These are phyloP conservation scores for Phyllosticta capitalensis DNA, from an alignment of 2,329 filamentous ascomycete genomes.

Conservation along the genomic window DNA sequence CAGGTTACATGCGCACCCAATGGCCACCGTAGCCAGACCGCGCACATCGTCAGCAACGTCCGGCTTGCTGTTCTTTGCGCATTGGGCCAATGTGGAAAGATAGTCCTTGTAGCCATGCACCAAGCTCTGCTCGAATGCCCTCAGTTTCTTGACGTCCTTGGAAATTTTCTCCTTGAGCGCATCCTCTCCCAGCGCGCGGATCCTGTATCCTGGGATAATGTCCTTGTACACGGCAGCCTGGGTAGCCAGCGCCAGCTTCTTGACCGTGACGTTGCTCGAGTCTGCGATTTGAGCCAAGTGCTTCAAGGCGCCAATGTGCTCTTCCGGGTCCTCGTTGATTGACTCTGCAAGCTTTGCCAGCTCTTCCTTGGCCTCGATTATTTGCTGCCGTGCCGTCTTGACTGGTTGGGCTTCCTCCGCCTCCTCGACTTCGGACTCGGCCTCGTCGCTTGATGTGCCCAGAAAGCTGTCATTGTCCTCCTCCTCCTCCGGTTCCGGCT, in stretches of 20 bases:
- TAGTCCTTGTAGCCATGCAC: slow-evolving; percentile 79
- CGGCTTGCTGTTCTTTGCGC: slow-evolving; percentile 50
- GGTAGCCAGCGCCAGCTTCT: slow-evolving; percentile 77
- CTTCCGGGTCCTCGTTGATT: slow-evolving; percentile 88
- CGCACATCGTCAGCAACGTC: slow-evolving; percentile 28
- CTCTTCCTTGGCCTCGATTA: slow-evolving; percentile 83
- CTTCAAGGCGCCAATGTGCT: slow-evolving; percentile 73
- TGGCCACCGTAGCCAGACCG: slow-evolving; percentile 60
- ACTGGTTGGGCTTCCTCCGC: slow-evolving; percentile 47
- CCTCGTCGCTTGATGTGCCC: slow-evolving; percentile 43
- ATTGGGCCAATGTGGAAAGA: slow-evolving; percentile 61
- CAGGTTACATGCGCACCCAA: slow-evolving; percentile 76
- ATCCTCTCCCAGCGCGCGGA: slow-evolving; percentile 70
- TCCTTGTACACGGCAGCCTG: slow-evolving; percentile 91
- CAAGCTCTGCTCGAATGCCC: slow-evolving; percentile 79
- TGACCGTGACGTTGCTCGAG: slow-evolving; percentile 60
- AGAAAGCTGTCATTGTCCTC: slow-evolving; percentile 58
- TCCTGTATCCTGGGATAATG: slow-evolving; percentile 91
- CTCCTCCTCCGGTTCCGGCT: slow-evolving; percentile 37
- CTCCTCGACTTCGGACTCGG: slow-evolving; percentile 34
- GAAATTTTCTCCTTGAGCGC: slow-evolving; percentile 71
- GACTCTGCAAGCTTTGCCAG: slow-evolving; percentile 70
- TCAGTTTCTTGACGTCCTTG: slow-evolving; percentile 77
- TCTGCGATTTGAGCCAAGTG: slow-evolving; percentile 64
- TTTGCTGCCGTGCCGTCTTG: slow-evolving; percentile 67